These are phyloP conservation scores for Phaeosphaeria sp. DNA, from an alignment of 2,329 filamentous ascomycete genomes.

Conservation along the genomic window DNA sequence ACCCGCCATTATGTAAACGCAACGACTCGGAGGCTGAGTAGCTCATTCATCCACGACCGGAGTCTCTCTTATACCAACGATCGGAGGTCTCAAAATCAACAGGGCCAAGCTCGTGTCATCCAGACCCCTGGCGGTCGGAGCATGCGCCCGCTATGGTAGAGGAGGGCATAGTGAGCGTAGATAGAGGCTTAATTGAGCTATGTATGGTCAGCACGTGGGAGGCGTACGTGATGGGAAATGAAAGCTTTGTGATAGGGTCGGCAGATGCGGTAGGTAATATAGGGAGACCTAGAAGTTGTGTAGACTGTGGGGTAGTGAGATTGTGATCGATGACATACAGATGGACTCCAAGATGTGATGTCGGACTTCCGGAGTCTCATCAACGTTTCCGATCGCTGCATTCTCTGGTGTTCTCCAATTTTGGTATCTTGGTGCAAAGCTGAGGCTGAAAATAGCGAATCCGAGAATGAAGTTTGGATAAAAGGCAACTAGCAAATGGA, in stretches of 20 bases:
- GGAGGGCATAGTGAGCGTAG: slow-evolving; percentile 16
- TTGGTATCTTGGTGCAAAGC: background rate
- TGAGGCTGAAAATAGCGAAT: background rate
- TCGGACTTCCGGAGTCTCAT: background rate
- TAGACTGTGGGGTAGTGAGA: slow-evolving; percentile 26
- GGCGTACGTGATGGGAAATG: slow-evolving; percentile 18
- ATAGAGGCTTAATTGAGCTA: slow-evolving; percentile 30
- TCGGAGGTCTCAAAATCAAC: background rate
- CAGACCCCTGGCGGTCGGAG: slow-evolving; percentile 12
- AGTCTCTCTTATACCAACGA: slow-evolving; percentile 24
- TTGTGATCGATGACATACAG: background rate
- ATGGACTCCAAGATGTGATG: background rate
- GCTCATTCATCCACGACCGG: background rate
- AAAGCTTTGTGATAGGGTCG: slow-evolving; percentile 18
- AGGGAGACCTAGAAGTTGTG: slow-evolving; percentile 9
- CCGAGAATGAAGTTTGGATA: background rate
- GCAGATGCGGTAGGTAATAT: slow-evolving; percentile 31
- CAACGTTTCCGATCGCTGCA: background rate
- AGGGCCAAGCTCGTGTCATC: background rate
- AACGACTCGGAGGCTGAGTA: background rate
- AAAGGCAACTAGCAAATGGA: background rate
- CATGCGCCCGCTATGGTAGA: slow-evolving; percentile 13
- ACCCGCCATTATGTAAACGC: slow-evolving; percentile 20
- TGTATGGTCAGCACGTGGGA: slow-evolving; percentile 13
- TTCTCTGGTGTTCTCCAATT: background rate